Evolutionary conservation across 768 basidiomycete species (phyloP), one percentile per base, ranked within the genome.

Genomic region (Punctularia strigosozonata): DNA sequence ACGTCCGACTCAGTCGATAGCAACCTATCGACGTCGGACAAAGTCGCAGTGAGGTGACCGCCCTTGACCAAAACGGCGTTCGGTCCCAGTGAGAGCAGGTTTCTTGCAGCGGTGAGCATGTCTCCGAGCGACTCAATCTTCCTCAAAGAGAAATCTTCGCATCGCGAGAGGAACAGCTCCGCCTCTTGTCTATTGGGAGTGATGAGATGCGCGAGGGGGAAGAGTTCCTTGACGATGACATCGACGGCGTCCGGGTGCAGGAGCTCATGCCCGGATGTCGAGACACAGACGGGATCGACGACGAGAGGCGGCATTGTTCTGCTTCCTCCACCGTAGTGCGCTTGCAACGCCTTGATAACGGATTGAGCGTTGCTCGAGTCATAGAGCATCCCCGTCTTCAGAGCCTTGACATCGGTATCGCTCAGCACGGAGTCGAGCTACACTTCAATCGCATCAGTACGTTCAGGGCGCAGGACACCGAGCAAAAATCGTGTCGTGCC

Each of bases 381-480:
- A 49, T 69, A 80, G 1, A 97, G 67, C 92, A 95, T 94, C 10
- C 92, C 91, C 0, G 83, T 85, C 59, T 97, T 97, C 47, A 95
- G 73, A 2, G 77, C 81, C 26, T 66, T 59, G 8, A 87, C 62
- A 4, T 75, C 58, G 25, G 87, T 69, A 52, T 95, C 91, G 10
- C 68, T 65, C 20, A 92, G 53, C 3, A 95, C 71, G 0, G 77
- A 75, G 7, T 52, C 55, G 15, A 94, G 68, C 87, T 91, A 49
- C 3, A 18, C n/a, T 4, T 4, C 19, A 15, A 26, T 34, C 40
- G 43, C 20, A 31, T 41, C 32, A 39, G 23, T 13, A 25, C 19
- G 12, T 18, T 37, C 12, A 18, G 31, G 24, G 37, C 25, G 24
- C 41, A 21, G 7, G 37, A 25, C 12, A 24, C 39, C 8, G 30